phyloP scores from a whole-genome alignment of 371 early-diverging fungal genomes.

The Rhizomucor miehei region DNA sequence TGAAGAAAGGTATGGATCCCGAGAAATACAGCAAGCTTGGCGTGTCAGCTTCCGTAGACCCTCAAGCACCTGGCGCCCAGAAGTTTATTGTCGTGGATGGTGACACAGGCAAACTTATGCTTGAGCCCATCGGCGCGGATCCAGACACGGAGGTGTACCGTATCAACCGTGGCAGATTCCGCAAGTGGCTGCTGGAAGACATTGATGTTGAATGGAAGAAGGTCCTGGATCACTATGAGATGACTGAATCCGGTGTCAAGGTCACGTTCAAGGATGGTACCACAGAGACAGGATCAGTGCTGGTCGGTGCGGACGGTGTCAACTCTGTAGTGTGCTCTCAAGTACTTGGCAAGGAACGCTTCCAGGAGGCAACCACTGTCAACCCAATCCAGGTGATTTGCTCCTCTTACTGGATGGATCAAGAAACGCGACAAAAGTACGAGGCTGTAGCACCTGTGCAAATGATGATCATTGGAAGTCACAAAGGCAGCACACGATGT shows the following conservation, averaged over 20 bases:
- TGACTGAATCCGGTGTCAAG: constrained; percentile 13
- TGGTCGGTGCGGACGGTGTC: constrained; percentile 21
- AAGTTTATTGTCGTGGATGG: constrained; percentile 10
- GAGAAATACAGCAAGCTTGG: constrained; percentile 1
- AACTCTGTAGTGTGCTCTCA: constrained; percentile 16
- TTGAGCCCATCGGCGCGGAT: neutral
- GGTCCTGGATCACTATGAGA: constrained; percentile 2
- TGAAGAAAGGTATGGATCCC: constrained; percentile 3
- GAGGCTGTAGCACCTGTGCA: neutral
- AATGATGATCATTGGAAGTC: neutral
- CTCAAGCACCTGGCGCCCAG: neutral
- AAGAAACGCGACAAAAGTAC: neutral
- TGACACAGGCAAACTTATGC: neutral
- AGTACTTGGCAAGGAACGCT: constrained; percentile 8
- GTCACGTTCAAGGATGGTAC: constrained; percentile 26
- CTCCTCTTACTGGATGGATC: constrained; percentile 2
- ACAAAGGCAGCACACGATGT: neutral
- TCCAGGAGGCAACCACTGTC: constrained; percentile 4
- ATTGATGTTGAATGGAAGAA: constrained; percentile 19
- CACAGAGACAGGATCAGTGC: constrained; percentile 8
- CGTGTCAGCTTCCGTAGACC: constrained; percentile 9
- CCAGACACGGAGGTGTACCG: constrained; percentile 1
- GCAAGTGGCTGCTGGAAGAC: constrained; percentile 12
- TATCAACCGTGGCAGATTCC: constrained; percentile 17
- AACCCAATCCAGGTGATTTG: constrained; percentile 7